A percentile compares a stretch with the other conserved stretches of the same genome.
Evolutionary conservation across 176 grass and related monocot species (phyloP).

Genomic region (Puccinellia tenuiflora): DNA sequence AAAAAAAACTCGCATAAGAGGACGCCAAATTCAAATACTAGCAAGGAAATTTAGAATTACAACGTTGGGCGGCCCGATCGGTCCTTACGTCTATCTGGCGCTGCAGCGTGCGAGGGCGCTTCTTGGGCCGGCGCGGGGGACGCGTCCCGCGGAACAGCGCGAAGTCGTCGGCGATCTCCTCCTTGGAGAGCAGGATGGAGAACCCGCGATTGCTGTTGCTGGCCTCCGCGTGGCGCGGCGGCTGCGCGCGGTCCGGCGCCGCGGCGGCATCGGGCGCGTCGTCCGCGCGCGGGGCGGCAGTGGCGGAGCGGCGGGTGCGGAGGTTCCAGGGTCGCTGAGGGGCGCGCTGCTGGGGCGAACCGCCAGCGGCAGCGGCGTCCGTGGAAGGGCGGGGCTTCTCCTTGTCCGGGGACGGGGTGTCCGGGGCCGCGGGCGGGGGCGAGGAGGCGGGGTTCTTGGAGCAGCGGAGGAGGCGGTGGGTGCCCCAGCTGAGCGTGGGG

Average conservation of each 20-base stretch:
- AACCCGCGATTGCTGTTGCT: conserved; percentile 12
- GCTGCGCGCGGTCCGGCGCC: neutral
- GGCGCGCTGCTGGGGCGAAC: conserved; percentile 12
- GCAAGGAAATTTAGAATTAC: neutral
- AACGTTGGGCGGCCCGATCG: no score
- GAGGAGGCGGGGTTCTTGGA: conserved; percentile 24
- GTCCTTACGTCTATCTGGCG: conserved; percentile 55
- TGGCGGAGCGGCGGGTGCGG: conserved; percentile 36
- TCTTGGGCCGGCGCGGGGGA: conserved; percentile 57
- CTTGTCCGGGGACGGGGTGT: conserved; percentile 22
- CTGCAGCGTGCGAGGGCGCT: conserved; percentile 44
- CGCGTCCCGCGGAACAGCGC: conserved; percentile 41
- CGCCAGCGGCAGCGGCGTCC: neutral
- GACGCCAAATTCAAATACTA: neutral
- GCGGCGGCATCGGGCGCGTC: neutral
- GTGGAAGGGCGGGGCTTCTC: conserved; percentile 1
- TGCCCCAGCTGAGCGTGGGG: conserved; percentile 54
- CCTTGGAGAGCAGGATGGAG: conserved; percentile 43
- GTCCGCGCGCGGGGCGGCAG: neutral
- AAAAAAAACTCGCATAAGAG: neutral
- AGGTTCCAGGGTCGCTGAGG: conserved; percentile 45
- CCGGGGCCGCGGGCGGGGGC: neutral
- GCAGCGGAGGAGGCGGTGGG: conserved; percentile 58
- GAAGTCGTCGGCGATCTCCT: conserved; percentile 58
- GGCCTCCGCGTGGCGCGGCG: neutral